Conservation (phyloP, 2,329 filamentous ascomycete genomes). For the Scopulariopsis brevicaulis region DNA sequence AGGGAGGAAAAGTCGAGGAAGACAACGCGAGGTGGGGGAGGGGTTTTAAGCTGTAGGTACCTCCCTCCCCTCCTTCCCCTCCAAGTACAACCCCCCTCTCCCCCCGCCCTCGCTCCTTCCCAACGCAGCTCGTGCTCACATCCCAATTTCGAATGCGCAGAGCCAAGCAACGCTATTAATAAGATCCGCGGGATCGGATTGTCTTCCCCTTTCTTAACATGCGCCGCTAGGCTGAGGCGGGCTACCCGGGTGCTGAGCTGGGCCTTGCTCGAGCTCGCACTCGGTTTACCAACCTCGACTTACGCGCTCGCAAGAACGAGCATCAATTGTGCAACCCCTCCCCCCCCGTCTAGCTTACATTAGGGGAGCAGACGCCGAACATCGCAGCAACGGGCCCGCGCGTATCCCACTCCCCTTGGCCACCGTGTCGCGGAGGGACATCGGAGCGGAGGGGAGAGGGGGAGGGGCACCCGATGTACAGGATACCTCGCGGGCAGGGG, state of each 20-base stretch:
- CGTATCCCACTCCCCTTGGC: too few relatives aligned
- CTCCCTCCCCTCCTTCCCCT: background rate
- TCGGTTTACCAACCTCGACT: background rate
- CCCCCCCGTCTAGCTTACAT: background rate
- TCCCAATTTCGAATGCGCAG: background rate
- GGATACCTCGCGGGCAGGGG: too few relatives aligned
- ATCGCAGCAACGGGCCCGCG: too few relatives aligned
- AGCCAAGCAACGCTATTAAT: background rate
- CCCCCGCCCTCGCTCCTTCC: background rate
- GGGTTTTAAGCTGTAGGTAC: background rate
- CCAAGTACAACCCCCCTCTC: background rate
- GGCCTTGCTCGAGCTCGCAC: background rate
- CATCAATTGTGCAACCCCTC: background rate
- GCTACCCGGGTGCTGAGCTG: background rate
- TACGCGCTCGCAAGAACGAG: background rate
- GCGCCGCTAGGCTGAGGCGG: background rate
- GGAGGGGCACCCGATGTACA: too few relatives aligned
- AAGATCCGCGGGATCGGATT: background rate
- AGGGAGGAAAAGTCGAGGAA: background rate
- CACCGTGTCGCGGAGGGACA: background rate
- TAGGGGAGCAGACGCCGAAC: background rate
- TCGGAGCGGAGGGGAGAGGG: background rate
- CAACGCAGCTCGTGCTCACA: background rate
- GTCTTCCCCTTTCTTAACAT: background rate
- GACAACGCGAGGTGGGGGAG: constrained; percentile 1